Evolutionary conservation across 2,329 filamentous ascomycete genomes (phyloP), one percentile per base, ranked within the genome.

Genomic region (Aspergillus terreus): DNA sequence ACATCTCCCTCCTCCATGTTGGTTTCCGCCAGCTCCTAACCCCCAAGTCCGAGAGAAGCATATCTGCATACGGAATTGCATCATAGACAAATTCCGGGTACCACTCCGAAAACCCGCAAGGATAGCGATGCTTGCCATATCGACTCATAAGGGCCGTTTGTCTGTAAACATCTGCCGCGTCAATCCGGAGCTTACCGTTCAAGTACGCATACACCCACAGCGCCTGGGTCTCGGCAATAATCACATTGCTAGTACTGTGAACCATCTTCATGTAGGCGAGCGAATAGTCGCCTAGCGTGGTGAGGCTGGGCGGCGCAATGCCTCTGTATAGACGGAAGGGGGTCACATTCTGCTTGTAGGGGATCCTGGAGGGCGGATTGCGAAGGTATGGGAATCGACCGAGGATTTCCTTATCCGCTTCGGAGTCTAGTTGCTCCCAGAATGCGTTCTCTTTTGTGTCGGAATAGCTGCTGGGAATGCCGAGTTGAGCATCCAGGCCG

Each of bases 341-440:
- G 17, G 25, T 46, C 11, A 46, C 44, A 23, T 46, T 14, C 32
- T 46, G 44, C 32, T 46, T 46, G 30, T 46, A 46, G 44, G 44
- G 44, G 32, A 46, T 38, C 15, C 35, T 38, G 35, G 35, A 17
- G 6, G 51, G 52, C 5, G 21, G 52, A 14, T 42, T 12, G 12
- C 44, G 30, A 10, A 54, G 41, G 27, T 40, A 44, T 33, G 52
- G 48, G 35, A 54, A 54, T 7, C 27, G 38, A 11, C 7, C 19
- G 4, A 51, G 17, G 15, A 54, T 54, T 14, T 40, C 33, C 23
- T 47, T 15, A 19, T 50, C 47, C 12, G 51, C 47, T 2, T 21
- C 12, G 4, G 11, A n/a, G n/a, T 54, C 44, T 3, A 48, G 32
- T 9, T 21, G 14, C 5, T 48, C 15, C 48, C 52, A 53, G 15